Evolutionary conservation across 768 basidiomycete species (phyloP), one percentile per base, ranked within the genome.

Genomic region (Russula brevipes): DNA sequence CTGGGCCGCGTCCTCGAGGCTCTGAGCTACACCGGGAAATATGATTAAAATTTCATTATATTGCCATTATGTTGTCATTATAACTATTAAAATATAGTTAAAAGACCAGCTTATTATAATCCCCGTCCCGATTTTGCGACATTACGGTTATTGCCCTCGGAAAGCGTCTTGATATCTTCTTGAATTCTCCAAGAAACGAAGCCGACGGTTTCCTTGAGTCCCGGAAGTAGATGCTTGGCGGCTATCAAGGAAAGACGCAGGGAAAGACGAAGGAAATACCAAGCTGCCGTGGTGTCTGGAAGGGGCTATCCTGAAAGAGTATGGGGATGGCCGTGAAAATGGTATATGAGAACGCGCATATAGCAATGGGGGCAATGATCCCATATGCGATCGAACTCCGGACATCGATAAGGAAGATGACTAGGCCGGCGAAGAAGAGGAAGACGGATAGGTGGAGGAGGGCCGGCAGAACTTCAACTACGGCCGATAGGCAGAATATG

Each of bases 391-490:
- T 38, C 11, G 45, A 17, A 10, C 6, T 39, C 24, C 51, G 33
- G 39, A 31, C 33, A 44, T 30, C 53, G 24, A 54, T 45, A 31
- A 54, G 19, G 35, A 60, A 52, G n/a, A 30, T 44, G 42, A 44
- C 41, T 14, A 60, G 41, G 36, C 41, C 39, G 31, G 47, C 35
- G 14, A 53, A 60, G 39, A 59, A 59, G 36, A 54, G 39, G 54
- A 54, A 54, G 38, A 41, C n/a, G 16, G 36, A 50, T 17, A 59
- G 6, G 33, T 47, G n/a, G 33, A 33, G 58, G 31, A 51, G 58
- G 9, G 47, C 46, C 5, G 46, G 53, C 7, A 55, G 38, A 10
- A 33, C 11, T 39, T 61, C 60, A 38, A 49, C 53, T 5, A 55
- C 46, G 31, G 17, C 19, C 36, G 53, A 47, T 8, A 55, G 10